Evolutionary conservation across 768 basidiomycete species (phyloP), one percentile per base, ranked within the genome.

Genomic region (Psilocybe subaeruginosa): DNA sequence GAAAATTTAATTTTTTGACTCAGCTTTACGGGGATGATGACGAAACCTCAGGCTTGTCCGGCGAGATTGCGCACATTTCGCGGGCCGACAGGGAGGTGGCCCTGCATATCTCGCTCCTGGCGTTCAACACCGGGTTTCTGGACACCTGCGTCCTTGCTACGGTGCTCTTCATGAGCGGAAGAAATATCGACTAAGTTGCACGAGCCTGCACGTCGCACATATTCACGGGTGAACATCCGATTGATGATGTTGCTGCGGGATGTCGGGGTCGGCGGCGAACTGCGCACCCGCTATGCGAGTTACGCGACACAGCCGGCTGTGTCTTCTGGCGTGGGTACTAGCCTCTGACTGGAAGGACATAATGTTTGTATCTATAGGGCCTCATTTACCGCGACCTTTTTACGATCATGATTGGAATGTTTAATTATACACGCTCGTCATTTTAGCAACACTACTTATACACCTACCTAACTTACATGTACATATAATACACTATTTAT

Each of bases 131-230:
- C 4, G 78, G 79, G 11, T 74, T 86, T 27, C 69, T 84, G 3
- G 81, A 86, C 39, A 68, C 72, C 3, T 77, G 76, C 45, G 67
- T 86, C 43, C 73, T 85, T 8, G 80, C 82, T 0, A 77, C 83
- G 0, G 68, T 79, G 7, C 71, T 86, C 37, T 74, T 86, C 58
- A 78, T 79, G 62, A 82, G 71, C 48, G 85, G 84, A 41, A 76
- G 76, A 58, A 76, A 69, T 64, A 80, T 85, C 16, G 83, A 83
- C 59, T 86, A 62, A 71, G 33, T 43, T 23, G 23, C 23, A 23
- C 23, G 23, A 0, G 23, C 23, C 23, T 23, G 23, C 23, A 23
- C 23, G 23, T 23, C 23, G 23, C 23, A 23, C 23, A 23, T 23
- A 23, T 23, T 2, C 23, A 23, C 23, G 23, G 23, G 23, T 23